Evolutionary conservation across 768 basidiomycete species (phyloP).

Genomic region (Macrolepiota fuliginosa): DNA sequence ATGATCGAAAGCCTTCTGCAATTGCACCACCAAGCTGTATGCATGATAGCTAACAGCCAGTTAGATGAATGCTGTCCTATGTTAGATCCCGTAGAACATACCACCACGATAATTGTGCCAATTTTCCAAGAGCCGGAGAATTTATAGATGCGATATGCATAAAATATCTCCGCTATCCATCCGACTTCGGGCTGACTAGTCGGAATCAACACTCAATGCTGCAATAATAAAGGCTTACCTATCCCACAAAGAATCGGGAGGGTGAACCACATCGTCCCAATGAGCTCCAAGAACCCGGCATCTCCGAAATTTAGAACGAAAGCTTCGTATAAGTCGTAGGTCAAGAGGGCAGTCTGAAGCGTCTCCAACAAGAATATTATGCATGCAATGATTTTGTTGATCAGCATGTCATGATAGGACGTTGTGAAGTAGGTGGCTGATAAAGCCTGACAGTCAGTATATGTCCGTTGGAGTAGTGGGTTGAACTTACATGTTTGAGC

Average conservation of each 20-base stretch:
- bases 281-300: neutral
- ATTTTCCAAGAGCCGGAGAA: neutral
- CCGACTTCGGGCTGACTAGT: neutral
- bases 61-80: neutral
- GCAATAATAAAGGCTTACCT: neutral
- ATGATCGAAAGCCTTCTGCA: neutral
- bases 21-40: slow-evolving; percentile 1
- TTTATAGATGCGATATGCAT: slow-evolving; percentile 3
- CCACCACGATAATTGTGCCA: neutral
- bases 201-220: neutral
- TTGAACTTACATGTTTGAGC: slow-evolving; percentile 1
- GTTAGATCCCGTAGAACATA: neutral
- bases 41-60: neutral
- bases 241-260: slow-evolving; percentile 1
- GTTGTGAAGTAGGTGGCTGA: neutral
- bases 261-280: slow-evolving; percentile 1
- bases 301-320: slow-evolving; percentile 6
- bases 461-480: neutral
- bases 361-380: neutral
- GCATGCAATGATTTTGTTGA: neutral
- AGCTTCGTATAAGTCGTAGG: neutral
- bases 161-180: slow-evolving; percentile 8
- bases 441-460: neutral
- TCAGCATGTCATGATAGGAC: neutral
- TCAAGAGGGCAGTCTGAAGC: neutral